These are phyloP conservation scores for Colletotrichum abscissum DNA, from an alignment of 2,329 filamentous ascomycete genomes.

Conservation along the genomic window DNA sequence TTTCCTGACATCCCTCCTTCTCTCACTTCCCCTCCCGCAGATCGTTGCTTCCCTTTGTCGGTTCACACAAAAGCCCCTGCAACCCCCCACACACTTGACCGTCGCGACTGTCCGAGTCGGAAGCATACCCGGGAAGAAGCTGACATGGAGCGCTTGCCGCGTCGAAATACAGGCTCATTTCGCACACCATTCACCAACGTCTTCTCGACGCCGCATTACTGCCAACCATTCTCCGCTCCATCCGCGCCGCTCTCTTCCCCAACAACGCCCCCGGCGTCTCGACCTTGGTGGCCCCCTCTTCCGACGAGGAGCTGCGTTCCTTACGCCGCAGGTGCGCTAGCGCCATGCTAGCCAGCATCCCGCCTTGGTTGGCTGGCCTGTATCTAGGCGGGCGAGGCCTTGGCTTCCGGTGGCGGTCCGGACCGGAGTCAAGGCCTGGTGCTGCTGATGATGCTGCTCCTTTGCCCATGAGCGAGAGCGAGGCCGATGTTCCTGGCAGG, in stretches of 20 bases:
- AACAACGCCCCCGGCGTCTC: constrained; percentile 80
- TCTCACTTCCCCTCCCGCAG: constrained; percentile 25
- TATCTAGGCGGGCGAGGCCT: constrained; percentile 59
- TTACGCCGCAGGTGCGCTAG: constrained; percentile 76
- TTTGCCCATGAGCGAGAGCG: constrained; percentile 3
- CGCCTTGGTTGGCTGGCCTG: constrained; percentile 58
- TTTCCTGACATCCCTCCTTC: constrained; percentile 1
- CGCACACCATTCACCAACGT: constrained; percentile 64
- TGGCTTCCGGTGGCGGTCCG: constrained; percentile 41
- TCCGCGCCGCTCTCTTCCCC: constrained; percentile 86
- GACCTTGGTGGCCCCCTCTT: constrained; percentile 68
- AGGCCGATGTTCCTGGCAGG: background rate
- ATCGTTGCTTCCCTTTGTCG: constrained; percentile 29
- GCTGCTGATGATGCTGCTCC: constrained; percentile 6
- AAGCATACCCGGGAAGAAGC: constrained; percentile 26
- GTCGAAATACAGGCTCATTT: constrained; percentile 62
- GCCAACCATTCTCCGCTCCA: constrained; percentile 74
- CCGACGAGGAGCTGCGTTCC: constrained; percentile 67
- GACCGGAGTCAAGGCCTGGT: constrained; percentile 30
- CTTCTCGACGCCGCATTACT: constrained; percentile 73
- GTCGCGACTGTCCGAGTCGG: constrained; percentile 24
- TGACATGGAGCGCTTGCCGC: constrained; percentile 34
- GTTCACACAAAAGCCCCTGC: constrained; percentile 34
- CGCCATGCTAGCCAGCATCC: constrained; percentile 63
- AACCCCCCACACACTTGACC: constrained; percentile 38